Base-by-base conservation (phyloP, 306 rosid species). In the Ziziphus jujuba region DNA sequence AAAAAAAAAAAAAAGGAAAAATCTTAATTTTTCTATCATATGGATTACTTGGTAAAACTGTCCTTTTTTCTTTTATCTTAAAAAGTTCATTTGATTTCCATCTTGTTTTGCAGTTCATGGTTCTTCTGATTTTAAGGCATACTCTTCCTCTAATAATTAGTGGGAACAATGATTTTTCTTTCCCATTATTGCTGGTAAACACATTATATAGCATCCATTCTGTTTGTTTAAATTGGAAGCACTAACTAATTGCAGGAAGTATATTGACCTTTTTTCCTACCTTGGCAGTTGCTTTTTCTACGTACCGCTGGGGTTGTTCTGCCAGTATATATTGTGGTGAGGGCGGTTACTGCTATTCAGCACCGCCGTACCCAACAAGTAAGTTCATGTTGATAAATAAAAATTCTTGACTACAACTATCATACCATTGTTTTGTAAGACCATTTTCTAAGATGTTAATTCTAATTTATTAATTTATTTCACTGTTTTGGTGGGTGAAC, bases 51-150 rank as follows among this genome's bases (percentile, higher is more conserved):
- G 17, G 17, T 44, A 47, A 11, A 13, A 11, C 51, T 47, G 14
- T 44, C 2, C 49, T 44, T 44, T 15, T 44, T 47, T 17, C 13
- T 47, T 10, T 47, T 13, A 47, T 44, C 49, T 44, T 8, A 44
- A 47, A 13, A 50, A 50, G 23, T 17, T 50, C 5, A 16, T 50
- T 7, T 50, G 22, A 50, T 33, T 43, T 53, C 19, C 34, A 2
- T 14, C 21, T 60, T 72, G 66, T 73, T n/a, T 61, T 80, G 81
- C 80, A 95, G 99, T 85, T 88, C 84, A 90, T 88, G 96, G 74
- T 85, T 77, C 84, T 88, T 43, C 76, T 95, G 76, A 74, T 90
- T 72, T 66, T 95, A 59, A 80, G 96, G 80, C 96, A 95, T 47
- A 69, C 85, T 20, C 92, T 95, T 77, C 97, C 99, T 66, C 73